Evolutionary conservation across 1,139 yeast species (phyloP).

Genomic region (Pichia sp.): DNA sequence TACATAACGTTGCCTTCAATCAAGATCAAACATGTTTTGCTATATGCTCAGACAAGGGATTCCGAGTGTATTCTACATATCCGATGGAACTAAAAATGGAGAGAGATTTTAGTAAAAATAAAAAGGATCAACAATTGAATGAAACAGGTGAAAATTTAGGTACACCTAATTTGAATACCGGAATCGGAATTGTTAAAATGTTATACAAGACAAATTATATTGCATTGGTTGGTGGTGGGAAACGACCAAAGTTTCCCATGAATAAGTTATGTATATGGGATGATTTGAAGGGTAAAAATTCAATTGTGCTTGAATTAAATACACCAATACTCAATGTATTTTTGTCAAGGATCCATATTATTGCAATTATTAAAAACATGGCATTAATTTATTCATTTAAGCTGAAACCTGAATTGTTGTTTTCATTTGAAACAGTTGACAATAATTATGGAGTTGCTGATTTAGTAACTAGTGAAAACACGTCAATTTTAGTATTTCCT

Average conservation of each 20-base stretch:
- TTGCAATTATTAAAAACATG: slow-evolving; percentile 61
- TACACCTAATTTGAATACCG: slow-evolving; percentile 30
- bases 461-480: slow-evolving; percentile 33
- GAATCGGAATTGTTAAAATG: slow-evolving; percentile 75
- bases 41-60: slow-evolving; percentile 73
- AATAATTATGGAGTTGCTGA: slow-evolving; percentile 69
- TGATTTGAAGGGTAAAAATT: slow-evolving; percentile 70
- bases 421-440: slow-evolving; percentile 64
- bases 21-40: slow-evolving; percentile 92
- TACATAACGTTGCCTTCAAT: slow-evolving; percentile 64
- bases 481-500: slow-evolving; percentile 60
- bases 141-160: background rate
- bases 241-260: slow-evolving; percentile 65
- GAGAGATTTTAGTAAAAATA: slow-evolving; percentile 39
- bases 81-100: slow-evolving; percentile 78
- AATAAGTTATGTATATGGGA: slow-evolving; percentile 87
- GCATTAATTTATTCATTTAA: slow-evolving; percentile 75
- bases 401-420: slow-evolving; percentile 65
- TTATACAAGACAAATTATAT: slow-evolving; percentile 84
- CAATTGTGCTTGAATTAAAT: slow-evolving; percentile 68
- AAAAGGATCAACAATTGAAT: background rate
- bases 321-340: slow-evolving; percentile 69
- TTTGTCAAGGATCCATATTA: slow-evolving; percentile 66
- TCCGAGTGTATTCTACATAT: slow-evolving; percentile 79
- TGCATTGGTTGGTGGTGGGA: slow-evolving; percentile 86